These are phyloP conservation scores for Penicillium fimorum DNA, from an alignment of 495 filamentous ascomycete species.

Conservation along the genomic window DNA sequence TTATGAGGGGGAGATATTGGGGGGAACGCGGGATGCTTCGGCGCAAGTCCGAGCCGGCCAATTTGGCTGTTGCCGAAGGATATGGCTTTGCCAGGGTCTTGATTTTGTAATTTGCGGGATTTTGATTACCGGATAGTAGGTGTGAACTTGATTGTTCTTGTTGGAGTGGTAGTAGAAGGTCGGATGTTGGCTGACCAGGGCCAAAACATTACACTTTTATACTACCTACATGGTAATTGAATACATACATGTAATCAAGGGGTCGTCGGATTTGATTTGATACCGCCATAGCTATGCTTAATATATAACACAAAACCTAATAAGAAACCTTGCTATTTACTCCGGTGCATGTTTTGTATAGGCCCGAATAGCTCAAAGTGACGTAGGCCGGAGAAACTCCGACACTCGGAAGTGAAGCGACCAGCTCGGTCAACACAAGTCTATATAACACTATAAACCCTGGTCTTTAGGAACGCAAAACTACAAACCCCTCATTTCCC, in stretches of 20 bases:
- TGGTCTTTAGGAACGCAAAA: background rate
- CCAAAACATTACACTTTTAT: background rate
- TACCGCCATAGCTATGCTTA: background rate
- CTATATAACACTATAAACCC: constrained; percentile 3
- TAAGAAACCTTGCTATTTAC: background rate
- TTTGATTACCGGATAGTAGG: background rate
- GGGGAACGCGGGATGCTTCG: constrained; percentile 8
- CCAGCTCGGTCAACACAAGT: background rate
- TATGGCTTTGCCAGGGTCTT: background rate
- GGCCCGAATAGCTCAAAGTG: background rate
- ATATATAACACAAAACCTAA: background rate
- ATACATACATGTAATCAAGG: background rate
- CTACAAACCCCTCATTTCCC: background rate
- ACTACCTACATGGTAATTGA: background rate
- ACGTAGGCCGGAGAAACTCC: constrained; percentile 11
- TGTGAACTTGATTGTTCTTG: background rate
- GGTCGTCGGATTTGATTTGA: background rate
- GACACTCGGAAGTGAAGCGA: constrained; percentile 11
- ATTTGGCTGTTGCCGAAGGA: constrained; percentile 3
- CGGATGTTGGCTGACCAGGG: background rate
- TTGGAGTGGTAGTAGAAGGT: background rate
- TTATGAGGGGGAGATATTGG: constrained; percentile 7
- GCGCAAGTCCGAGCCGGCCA: background rate
- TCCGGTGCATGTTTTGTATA: background rate
- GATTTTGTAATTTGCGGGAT: background rate